Percentiles rank a stretch among this genome's conserved stretches.
These are phyloP conservation scores for Casuarina cunninghamiana DNA, from an alignment of 306 rosid genomes.

Conservation along the genomic window DNA sequence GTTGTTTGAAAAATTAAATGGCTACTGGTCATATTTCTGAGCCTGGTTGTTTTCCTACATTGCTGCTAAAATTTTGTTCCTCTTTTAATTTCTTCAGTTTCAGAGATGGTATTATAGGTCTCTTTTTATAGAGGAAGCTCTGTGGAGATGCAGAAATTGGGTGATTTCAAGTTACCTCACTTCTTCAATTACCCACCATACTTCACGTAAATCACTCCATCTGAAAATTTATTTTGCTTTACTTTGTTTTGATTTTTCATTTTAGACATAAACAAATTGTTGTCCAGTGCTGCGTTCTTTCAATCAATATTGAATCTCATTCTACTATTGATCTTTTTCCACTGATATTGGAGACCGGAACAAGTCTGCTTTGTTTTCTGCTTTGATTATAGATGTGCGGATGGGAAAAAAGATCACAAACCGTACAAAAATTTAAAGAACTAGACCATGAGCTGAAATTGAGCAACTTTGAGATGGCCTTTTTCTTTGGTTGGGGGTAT, in stretches of 20 bases:
- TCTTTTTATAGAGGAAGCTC: slow-evolving; percentile 9
- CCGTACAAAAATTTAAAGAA: background rate
- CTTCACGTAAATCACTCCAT: slow-evolving; percentile 60
- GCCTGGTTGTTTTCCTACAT: background rate
- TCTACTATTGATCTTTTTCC: background rate
- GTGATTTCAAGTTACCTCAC: slow-evolving; percentile 84
- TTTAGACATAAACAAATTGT: background rate
- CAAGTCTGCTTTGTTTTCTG: background rate
- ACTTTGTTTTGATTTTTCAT: background rate
- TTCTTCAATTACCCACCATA: slow-evolving; percentile 97
- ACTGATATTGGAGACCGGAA: background rate
- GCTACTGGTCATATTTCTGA: background rate
- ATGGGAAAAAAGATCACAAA: background rate
- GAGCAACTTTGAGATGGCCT: background rate
- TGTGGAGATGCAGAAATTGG: slow-evolving; percentile 79
- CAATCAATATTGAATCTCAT: background rate
- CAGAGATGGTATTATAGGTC: background rate
- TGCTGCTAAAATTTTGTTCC: slow-evolving; percentile 3
- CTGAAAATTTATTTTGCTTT: background rate
- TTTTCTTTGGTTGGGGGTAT: no score
- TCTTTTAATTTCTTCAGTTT: background rate
- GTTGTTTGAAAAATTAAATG: background rate
- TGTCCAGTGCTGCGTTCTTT: background rate
- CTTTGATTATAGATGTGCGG: background rate
- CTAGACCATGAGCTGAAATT: background rate